Conservation (phyloP, 345 rosid genomes). For the Citrus mangshanensis region DNA sequence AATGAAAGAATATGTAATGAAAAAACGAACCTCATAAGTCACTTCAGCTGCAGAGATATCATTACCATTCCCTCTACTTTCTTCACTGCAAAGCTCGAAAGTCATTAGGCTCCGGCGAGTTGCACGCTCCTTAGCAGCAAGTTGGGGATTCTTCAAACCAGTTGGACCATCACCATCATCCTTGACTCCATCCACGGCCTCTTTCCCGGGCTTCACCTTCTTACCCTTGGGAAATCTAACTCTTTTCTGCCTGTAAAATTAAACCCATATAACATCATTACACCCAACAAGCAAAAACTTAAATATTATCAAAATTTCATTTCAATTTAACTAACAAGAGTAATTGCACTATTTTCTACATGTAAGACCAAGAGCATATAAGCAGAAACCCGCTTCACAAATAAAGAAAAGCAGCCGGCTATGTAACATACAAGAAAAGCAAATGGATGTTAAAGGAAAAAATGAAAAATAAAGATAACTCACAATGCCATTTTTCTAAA, state of each 20-base stretch:
- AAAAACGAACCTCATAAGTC: conserved; percentile 52
- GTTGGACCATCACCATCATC: conserved; percentile 32
- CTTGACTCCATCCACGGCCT: conserved; percentile 5
- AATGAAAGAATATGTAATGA: background rate
- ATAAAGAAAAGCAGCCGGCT: background rate
- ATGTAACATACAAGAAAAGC: background rate
- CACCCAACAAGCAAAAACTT: background rate
- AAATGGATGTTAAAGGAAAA: background rate
- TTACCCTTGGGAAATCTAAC: conserved; percentile 91
- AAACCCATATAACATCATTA: conserved; percentile 3
- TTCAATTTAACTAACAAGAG: background rate
- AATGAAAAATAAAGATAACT: background rate
- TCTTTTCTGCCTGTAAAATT: conserved; percentile 64
- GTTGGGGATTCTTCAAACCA: conserved; percentile 37
- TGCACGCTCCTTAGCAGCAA: conserved; percentile 85
- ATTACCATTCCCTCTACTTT: conserved; percentile 28
- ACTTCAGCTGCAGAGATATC: conserved; percentile 55
- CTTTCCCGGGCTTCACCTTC: conserved; percentile 69
- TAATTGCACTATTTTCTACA: conserved; percentile 45
- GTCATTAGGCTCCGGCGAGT: conserved; percentile 56
- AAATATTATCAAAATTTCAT: background rate
- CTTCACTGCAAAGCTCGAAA: conserved; percentile 49
- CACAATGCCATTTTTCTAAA: background rate
- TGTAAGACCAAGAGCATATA: conserved; percentile 23
- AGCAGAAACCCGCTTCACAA: background rate